Evolutionary conservation across 2,329 filamentous ascomycete genomes (phyloP).

Genomic region (Penicillium sp.): DNA sequence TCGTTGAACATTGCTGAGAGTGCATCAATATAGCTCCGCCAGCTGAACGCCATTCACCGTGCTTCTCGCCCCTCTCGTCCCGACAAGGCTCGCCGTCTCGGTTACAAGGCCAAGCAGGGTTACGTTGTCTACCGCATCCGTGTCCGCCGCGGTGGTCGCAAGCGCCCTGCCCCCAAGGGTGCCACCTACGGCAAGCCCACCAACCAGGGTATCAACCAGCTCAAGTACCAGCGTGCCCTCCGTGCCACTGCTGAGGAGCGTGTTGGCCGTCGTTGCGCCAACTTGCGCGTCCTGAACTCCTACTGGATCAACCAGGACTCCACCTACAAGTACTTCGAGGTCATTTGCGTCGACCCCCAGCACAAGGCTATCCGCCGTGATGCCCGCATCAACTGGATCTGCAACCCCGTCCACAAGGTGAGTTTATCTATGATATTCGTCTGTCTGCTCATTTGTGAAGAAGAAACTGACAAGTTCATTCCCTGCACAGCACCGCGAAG

Average conservation of each 20-base stretch:
- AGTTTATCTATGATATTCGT: conserved; percentile 9
- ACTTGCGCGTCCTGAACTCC: conserved; percentile 98
- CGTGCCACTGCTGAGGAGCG: conserved; percentile 98
- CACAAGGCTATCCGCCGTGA: conserved; percentile 99
- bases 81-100: conserved; percentile 99
- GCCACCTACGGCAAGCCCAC: conserved; percentile 99
- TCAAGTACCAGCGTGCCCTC: conserved; percentile 99
- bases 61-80: conserved; percentile 96
- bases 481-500: conserved; percentile 73
- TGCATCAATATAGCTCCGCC: conserved; percentile 99
- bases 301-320: conserved; percentile 99
- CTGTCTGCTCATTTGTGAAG: neutral
- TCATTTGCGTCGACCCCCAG: conserved; percentile 99
- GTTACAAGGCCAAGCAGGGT: conserved; percentile 99
- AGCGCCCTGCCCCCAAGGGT: conserved; percentile 93
- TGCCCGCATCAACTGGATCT: conserved; percentile 99
- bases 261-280: conserved; percentile 97
- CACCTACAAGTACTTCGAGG: conserved; percentile 99
- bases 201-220: conserved; percentile 99
- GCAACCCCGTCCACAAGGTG: conserved; percentile 95
- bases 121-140: conserved; percentile 99
- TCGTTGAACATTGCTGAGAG: conserved; percentile 99
- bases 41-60: conserved; percentile 99
- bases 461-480: conserved; percentile 19
- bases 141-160: conserved; percentile 97